Percentiles rank a stretch among this genome's conserved stretches.
Conservation (phyloP, 2,329 filamentous ascomycete genomes). For the Tolypocladium guangdongense region DNA sequence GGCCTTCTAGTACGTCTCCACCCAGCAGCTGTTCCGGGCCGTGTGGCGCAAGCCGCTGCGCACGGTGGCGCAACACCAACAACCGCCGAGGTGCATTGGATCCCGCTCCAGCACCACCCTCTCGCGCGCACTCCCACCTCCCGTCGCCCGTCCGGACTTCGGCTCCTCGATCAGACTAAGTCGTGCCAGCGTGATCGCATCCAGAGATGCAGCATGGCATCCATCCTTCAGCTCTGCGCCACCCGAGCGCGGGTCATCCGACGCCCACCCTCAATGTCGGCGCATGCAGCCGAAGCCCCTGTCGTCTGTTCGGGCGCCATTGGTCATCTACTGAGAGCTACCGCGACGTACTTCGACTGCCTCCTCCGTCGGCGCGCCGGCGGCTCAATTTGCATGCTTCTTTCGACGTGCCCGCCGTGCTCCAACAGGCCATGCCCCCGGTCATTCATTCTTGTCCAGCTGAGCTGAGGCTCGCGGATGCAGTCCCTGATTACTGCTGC, state of each 20-base stretch:
- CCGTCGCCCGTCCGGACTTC: neutral
- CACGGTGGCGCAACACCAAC: neutral
- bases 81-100: neutral
- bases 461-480: neutral
- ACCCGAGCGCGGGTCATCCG: neutral
- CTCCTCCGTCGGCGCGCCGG: neutral
- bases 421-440: neutral
- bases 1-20: neutral
- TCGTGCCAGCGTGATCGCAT: neutral
- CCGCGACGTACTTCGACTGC: neutral
- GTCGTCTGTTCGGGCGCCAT: neutral
- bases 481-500: neutral
- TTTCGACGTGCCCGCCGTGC: neutral
- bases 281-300: neutral
- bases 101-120: neutral
- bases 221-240: slow-evolving; percentile 1
- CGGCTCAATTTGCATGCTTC: neutral
- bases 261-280: neutral
- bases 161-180: neutral
- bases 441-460: neutral
- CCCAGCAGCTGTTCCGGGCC: neutral
- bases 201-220: neutral
- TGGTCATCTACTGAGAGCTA: neutral
- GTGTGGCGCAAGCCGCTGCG: neutral
- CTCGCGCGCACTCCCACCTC: neutral